Conservation (phyloP, 352 stramenopile species). For the Elongisporangium undulatum region DNA sequence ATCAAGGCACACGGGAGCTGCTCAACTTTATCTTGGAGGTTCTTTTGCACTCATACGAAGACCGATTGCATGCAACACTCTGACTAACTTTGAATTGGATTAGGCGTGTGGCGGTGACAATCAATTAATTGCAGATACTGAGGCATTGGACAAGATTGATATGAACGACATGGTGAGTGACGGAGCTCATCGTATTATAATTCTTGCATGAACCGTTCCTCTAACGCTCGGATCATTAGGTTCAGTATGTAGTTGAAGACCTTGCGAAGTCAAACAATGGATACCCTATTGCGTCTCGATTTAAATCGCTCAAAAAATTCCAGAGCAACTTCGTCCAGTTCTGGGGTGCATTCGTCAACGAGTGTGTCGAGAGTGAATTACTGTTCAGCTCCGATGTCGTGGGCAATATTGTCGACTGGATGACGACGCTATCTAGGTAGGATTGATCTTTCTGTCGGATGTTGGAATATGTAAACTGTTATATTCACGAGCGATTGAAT, state of each 20-base stretch:
- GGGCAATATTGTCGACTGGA: slow-evolving; percentile 71
- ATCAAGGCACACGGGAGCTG: slow-evolving; percentile 55
- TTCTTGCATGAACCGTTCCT: not conserved
- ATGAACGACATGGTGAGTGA: slow-evolving; percentile 53
- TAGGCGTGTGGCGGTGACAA: slow-evolving; percentile 52
- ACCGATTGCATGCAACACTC: not conserved
- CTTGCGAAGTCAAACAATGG: slow-evolving; percentile 50
- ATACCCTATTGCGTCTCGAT: slow-evolving; percentile 65
- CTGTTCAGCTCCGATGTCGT: slow-evolving; percentile 67
- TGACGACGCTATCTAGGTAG: slow-evolving; percentile 76
- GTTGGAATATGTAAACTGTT: not conserved
- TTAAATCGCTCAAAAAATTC: slow-evolving; percentile 60
- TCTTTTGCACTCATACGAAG: not conserved
- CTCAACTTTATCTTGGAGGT: slow-evolving; percentile 75
- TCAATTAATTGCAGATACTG: slow-evolving; percentile 41
- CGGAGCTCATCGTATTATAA: not conserved
- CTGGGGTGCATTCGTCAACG: slow-evolving; percentile 70
- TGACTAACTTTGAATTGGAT: not conserved
- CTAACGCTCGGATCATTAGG: slow-evolving; percentile 2
- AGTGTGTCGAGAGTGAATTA: slow-evolving; percentile 79
- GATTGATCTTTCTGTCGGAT: not conserved
- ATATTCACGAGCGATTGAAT: slow-evolving; percentile 6
- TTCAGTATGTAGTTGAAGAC: slow-evolving; percentile 60
- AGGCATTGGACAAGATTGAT: slow-evolving; percentile 62
- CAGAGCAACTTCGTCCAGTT: slow-evolving; percentile 66